Percentiles rank a stretch among this genome's conserved stretches.
Conservation (phyloP, 2,329 filamentous ascomycete genomes). For the Microsporum ferrugineum region DNA sequence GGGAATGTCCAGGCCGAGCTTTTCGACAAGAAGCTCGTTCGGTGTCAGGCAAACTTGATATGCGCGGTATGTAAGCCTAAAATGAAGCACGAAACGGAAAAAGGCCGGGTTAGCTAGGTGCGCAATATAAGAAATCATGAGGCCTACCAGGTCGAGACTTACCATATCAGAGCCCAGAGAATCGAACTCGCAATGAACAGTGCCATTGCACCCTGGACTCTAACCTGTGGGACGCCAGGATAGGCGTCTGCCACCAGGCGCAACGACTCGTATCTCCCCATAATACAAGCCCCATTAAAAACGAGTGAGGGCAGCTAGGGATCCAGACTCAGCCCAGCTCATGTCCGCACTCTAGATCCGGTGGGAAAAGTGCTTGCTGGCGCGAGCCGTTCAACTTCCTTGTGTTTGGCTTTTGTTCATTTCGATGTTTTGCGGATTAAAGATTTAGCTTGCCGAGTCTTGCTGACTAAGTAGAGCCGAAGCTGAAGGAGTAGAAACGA, state of each 20-base stretch:
- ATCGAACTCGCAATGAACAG: slow-evolving; percentile 38
- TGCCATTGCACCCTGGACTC: slow-evolving; percentile 40
- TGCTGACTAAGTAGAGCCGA: background rate
- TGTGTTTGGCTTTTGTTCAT: background rate
- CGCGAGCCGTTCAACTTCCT: background rate
- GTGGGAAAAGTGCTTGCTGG: background rate
- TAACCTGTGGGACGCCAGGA: slow-evolving; percentile 35
- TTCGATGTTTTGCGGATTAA: slow-evolving; percentile 1
- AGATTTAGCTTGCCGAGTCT: background rate
- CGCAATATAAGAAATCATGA: background rate
- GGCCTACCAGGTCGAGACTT: slow-evolving; percentile 12
- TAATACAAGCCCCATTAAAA: background rate
- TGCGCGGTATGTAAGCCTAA: slow-evolving; percentile 71
- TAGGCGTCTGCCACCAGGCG: slow-evolving; percentile 37
- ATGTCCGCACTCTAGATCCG: background rate
- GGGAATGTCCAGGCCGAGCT: slow-evolving; percentile 89
- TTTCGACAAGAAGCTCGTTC: slow-evolving; percentile 77
- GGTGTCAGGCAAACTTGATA: slow-evolving; percentile 84
- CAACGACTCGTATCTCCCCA: slow-evolving; percentile 37
- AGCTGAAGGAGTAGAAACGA: background rate
- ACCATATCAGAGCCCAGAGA: slow-evolving; percentile 41
- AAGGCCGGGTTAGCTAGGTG: slow-evolving; percentile 2
- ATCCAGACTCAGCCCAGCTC: background rate
- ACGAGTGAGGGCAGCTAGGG: background rate
- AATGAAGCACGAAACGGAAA: background rate